phyloP scores from a whole-genome alignment of 169 alveolate genomes.

The Eimeria praecox region DNA sequence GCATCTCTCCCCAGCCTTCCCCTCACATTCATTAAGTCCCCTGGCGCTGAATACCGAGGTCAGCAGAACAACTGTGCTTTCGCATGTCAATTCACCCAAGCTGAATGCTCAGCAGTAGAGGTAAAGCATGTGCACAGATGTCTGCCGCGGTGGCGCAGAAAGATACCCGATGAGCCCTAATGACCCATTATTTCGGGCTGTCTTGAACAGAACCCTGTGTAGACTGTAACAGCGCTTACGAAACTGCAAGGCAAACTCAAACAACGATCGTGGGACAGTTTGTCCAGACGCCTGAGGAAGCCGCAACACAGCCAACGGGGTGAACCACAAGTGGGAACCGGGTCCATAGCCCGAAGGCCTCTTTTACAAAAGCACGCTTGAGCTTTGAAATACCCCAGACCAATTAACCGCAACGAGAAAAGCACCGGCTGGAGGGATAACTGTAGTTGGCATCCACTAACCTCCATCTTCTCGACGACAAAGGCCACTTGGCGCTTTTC shows the following conservation, averaged over 20 bases:
- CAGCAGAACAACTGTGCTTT: background rate
- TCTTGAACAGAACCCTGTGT: background rate
- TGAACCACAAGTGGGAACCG: background rate
- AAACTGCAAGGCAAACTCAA: slow-evolving; percentile 70
- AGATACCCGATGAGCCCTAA: background rate
- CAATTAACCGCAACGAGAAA: background rate
- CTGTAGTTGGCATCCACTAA: background rate
- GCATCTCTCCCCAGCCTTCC: background rate
- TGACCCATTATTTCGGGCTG: background rate
- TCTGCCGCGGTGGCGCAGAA: background rate
- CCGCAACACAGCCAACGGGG: background rate
- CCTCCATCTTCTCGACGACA: slow-evolving; percentile 80
- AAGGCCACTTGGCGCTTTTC: slow-evolving; percentile 86
- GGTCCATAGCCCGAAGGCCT: background rate
- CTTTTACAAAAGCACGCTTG: background rate
- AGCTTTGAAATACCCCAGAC: background rate
- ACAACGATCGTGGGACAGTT: slow-evolving; percentile 60
- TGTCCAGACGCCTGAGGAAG: slow-evolving; percentile 59
- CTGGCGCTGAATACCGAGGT: background rate
- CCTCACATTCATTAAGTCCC: background rate
- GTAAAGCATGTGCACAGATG: background rate
- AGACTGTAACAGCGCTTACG: slow-evolving; percentile 23
- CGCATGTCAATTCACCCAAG: background rate
- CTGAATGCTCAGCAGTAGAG: background rate
- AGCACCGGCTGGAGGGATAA: background rate